These are phyloP conservation scores for Euryodendron excelsum DNA, from an alignment of 148 eudicot species.

Conservation along the genomic window DNA sequence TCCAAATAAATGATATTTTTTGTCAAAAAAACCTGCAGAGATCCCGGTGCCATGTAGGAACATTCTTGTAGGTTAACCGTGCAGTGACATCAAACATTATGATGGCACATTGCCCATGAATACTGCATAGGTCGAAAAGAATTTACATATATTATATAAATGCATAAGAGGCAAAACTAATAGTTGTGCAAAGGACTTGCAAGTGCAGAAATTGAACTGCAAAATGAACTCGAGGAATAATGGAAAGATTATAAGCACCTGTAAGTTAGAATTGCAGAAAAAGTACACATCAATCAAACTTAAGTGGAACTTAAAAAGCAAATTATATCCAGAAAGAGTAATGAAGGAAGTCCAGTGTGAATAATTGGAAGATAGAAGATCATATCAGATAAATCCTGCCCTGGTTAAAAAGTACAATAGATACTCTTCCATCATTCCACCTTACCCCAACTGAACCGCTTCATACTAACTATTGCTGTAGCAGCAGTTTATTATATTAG, in stretches of 20 bases:
- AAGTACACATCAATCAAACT: too few relatives aligned
- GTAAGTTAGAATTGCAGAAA: too few relatives aligned
- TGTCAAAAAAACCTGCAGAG: constrained; percentile 17
- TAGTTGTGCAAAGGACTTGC: not conserved
- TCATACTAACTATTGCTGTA: not conserved
- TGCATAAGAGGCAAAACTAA: not conserved
- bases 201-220: not conserved
- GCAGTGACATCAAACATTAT: too few relatives aligned
- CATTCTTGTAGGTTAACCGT: too few relatives aligned
- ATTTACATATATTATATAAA: not conserved
- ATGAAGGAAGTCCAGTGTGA: too few relatives aligned
- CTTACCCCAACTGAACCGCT: not conserved
- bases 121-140: constrained; percentile 16
- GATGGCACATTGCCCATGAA: constrained; percentile 33
- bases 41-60: constrained; percentile 36
- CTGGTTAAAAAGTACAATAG: too few relatives aligned
- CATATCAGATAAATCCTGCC: too few relatives aligned
- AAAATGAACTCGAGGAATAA: not conserved
- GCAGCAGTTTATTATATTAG: not conserved
- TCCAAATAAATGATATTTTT: not conserved
- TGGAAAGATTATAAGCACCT: not conserved
- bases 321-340: too few relatives aligned
- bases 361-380: too few relatives aligned
- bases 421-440: not conserved
- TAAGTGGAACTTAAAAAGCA: not conserved